Evolutionary conservation across 176 grass and related monocot genomes (phyloP).

Genomic region (Aegilops bicornis): DNA sequence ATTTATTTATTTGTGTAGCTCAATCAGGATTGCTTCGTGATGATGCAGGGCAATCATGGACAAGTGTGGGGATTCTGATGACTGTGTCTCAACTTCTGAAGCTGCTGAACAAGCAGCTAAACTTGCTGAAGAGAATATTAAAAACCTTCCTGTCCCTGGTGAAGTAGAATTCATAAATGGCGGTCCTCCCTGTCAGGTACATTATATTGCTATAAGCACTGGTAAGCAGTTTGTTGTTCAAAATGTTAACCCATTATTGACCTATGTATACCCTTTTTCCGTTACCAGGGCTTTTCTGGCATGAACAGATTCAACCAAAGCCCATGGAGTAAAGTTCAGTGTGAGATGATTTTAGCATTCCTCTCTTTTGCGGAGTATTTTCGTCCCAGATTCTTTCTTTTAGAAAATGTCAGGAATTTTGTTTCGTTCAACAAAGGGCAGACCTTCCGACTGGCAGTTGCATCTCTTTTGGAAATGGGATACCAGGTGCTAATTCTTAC

Average conservation of each 20-base stretch:
- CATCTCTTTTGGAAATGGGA: conserved; percentile 94
- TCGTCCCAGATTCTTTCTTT: conserved; percentile 85
- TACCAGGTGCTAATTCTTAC: conserved; percentile 74
- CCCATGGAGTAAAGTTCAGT: conserved; percentile 99
- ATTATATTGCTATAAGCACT: conserved; percentile 26
- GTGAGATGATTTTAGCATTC: conserved; percentile 99
- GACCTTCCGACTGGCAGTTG: conserved; percentile 87
- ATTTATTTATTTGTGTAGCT: not conserved
- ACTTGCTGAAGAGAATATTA: conserved; percentile 69
- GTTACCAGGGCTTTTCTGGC: conserved; percentile 89
- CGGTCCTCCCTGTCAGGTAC: conserved; percentile 95
- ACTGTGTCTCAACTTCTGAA: conserved; percentile 90
- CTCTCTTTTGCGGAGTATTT: conserved; percentile 96
- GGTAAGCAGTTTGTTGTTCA: not conserved
- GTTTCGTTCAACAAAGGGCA: conserved; percentile 99
- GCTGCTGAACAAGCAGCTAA: conserved; percentile 80
- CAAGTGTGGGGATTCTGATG: conserved; percentile 90
- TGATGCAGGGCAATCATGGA: conserved; percentile 91
- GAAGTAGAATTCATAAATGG: conserved; percentile 99
- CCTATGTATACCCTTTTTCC: conserved; percentile 23
- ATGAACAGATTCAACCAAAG: conserved; percentile 99
- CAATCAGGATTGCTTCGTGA: not conserved
- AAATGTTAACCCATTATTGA: not conserved
- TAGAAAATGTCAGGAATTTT: conserved; percentile 98
- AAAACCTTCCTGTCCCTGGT: conserved; percentile 85